Conservation (phyloP, 129 eudicot species). For the Rutidosis leptorrhynchoides region DNA sequence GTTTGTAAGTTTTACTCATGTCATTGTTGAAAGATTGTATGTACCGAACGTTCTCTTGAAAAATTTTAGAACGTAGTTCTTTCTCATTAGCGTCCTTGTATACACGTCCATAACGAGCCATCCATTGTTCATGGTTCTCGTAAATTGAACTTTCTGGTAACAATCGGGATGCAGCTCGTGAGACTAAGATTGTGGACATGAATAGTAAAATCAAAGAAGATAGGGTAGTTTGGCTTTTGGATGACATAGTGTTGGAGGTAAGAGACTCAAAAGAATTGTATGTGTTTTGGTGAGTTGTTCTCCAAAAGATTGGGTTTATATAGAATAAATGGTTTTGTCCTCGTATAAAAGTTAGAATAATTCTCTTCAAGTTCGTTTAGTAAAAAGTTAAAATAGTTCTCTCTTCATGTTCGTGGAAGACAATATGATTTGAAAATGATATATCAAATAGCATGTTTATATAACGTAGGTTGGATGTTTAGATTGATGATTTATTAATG, state of each 20-base stretch:
- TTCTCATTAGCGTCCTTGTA: too few relatives aligned
- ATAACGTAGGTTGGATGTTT: conserved; percentile 11
- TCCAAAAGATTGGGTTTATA: not conserved
- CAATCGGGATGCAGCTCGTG: conserved; percentile 17
- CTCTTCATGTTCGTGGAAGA: conserved; percentile 26
- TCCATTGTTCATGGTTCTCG: too few relatives aligned
- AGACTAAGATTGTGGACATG: conserved; percentile 5
- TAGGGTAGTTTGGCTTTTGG: not conserved
- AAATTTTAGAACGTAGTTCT: too few relatives aligned
- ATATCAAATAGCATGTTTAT: not conserved
- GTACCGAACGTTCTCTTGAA: too few relatives aligned
- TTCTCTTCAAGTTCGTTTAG: not conserved
- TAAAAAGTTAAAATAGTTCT: too few relatives aligned
- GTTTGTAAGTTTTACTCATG: conserved; percentile 21
- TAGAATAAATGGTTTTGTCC: conserved; percentile 4
- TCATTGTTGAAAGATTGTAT: too few relatives aligned
- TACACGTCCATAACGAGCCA: too few relatives aligned
- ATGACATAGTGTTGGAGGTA: conserved; percentile 5
- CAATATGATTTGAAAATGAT: not conserved
- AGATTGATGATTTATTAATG: conserved; percentile 1
- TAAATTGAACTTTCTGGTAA: too few relatives aligned
- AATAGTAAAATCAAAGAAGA: conserved; percentile 14
- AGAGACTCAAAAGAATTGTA: not conserved
- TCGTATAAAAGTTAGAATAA: not conserved
- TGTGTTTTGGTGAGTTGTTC: not conserved